Evolutionary conservation across 2,329 filamentous ascomycete species (phyloP).

Genomic region (Thielaviopsis musarum): DNA sequence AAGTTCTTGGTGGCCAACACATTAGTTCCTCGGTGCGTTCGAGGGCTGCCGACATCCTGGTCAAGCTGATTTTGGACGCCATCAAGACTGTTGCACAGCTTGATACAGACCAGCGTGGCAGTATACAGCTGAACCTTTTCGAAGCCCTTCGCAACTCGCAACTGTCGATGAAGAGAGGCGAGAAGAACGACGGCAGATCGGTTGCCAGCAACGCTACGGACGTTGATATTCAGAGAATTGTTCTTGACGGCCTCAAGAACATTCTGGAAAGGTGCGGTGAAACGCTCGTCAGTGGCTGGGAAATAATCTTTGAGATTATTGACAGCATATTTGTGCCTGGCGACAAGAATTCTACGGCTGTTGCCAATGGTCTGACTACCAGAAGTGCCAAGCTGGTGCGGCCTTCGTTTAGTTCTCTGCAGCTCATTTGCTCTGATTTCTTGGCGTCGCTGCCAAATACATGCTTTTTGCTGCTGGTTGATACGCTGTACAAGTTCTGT

Average conservation of each 20-base stretch:
- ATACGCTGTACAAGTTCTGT: slow-evolving; percentile 79
- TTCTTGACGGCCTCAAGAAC: slow-evolving; percentile 63
- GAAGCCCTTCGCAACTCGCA: slow-evolving; percentile 47
- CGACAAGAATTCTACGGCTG: slow-evolving; percentile 17
- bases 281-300: slow-evolving; percentile 67
- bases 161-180: slow-evolving; percentile 12
- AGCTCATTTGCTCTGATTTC: slow-evolving; percentile 92
- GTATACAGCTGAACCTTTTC: slow-evolving; percentile 57
- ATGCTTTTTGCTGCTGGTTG: slow-evolving; percentile 63
- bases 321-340: slow-evolving; percentile 53
- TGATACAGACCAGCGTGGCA: slow-evolving; percentile 31
- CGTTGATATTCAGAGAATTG: slow-evolving; percentile 62
- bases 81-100: slow-evolving; percentile 38
- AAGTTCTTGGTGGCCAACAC: slow-evolving; percentile 29
- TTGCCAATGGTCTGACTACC: slow-evolving; percentile 27
- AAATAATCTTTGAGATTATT: slow-evolving; percentile 70
- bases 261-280: slow-evolving; percentile 84
- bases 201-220: slow-evolving; percentile 31
- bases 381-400: slow-evolving; percentile 62
- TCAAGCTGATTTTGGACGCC: slow-evolving; percentile 39
- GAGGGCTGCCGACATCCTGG: slow-evolving; percentile 48
- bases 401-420: slow-evolving; percentile 73
- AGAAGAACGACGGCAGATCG: neutral
- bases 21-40: slow-evolving; percentile 36
- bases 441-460: slow-evolving; percentile 52